Conservation (phyloP, 2,329 filamentous ascomycete species). For the Nemania sp. region DNA sequence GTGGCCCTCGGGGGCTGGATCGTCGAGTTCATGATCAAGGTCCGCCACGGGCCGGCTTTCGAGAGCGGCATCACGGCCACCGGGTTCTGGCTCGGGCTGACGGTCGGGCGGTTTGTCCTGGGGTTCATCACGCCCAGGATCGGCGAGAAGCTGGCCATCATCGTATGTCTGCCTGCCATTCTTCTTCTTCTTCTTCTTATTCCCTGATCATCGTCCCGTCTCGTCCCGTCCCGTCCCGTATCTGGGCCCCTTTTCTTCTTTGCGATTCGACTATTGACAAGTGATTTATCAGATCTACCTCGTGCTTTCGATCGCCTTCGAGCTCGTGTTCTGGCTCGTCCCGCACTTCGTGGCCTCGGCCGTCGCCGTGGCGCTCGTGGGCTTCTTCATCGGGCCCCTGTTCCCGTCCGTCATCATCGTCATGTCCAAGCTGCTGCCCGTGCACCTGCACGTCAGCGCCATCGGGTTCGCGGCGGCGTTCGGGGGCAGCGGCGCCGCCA, state of each 20-base stretch:
- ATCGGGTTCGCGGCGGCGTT: constrained; percentile 80
- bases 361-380: constrained; percentile 71
- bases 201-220: neutral
- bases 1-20: constrained; percentile 82
- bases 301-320: constrained; percentile 63
- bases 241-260: neutral
- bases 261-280: neutral
- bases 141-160: constrained; percentile 69
- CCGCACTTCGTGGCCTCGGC: constrained; percentile 77
- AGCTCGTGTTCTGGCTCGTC: constrained; percentile 81
- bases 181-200: neutral
- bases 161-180: constrained; percentile 37
- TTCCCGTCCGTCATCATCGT: constrained; percentile 75
- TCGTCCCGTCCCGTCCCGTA: constrained; percentile 5
- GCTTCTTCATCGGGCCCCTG: constrained; percentile 79
- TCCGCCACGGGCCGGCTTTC: constrained; percentile 70
- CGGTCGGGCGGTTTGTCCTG: constrained; percentile 69
- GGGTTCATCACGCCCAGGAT: constrained; percentile 74
- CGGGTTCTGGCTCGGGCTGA: constrained; percentile 82
- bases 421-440: constrained; percentile 70
- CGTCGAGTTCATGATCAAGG: constrained; percentile 79
- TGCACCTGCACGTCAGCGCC: constrained; percentile 73
- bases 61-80: constrained; percentile 75
- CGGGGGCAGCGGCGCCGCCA: constrained; percentile 71
- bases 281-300: constrained; percentile 65